phyloP scores from a whole-genome alignment of 2,329 filamentous ascomycete species.

The Amesomyces nigricolor region DNA sequence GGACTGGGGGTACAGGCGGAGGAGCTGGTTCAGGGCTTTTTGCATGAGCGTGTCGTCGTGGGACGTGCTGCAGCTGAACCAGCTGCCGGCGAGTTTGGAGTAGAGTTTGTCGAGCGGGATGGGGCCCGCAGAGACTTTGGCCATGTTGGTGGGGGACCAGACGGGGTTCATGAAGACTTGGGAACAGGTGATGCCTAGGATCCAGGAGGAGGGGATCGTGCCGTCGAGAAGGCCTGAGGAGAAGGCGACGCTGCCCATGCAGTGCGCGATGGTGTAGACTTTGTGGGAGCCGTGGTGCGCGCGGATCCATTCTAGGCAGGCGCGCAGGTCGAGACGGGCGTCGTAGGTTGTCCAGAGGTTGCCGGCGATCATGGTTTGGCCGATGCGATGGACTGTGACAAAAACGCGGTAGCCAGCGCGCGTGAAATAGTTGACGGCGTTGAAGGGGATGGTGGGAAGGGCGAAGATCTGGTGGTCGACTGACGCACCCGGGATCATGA shows the following conservation, averaged over 20 bases:
- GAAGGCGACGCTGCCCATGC: slow-evolving; percentile 57
- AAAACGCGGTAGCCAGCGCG: slow-evolving; percentile 56
- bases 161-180: slow-evolving; percentile 61
- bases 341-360: slow-evolving; percentile 55
- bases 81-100: slow-evolving; percentile 42
- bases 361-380: slow-evolving; percentile 44
- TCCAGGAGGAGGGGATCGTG: slow-evolving; percentile 51
- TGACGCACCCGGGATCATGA: slow-evolving; percentile 57
- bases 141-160: slow-evolving; percentile 50
- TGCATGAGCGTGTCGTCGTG: slow-evolving; percentile 45
- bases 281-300: slow-evolving; percentile 32
- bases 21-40: slow-evolving; percentile 46
- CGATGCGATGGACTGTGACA: slow-evolving; percentile 53
- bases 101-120: slow-evolving; percentile 48
- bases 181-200: slow-evolving; percentile 52
- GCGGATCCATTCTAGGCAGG: slow-evolving; percentile 50
- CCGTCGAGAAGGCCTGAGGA: slow-evolving; percentile 56
- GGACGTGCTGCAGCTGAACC: slow-evolving; percentile 49
- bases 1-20: slow-evolving; percentile 53
- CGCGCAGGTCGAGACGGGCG: slow-evolving; percentile 52
- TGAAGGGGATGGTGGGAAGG: slow-evolving; percentile 57
- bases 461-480: slow-evolving; percentile 60
- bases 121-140: slow-evolving; percentile 47
- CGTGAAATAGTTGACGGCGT: slow-evolving; percentile 58
- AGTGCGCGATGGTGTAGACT: slow-evolving; percentile 56